A percentile compares a stretch with the other conserved stretches of the same genome.
Evolutionary conservation across 2,329 filamentous ascomycete genomes (phyloP).

Genomic region (Helicocarpus griseus): DNA sequence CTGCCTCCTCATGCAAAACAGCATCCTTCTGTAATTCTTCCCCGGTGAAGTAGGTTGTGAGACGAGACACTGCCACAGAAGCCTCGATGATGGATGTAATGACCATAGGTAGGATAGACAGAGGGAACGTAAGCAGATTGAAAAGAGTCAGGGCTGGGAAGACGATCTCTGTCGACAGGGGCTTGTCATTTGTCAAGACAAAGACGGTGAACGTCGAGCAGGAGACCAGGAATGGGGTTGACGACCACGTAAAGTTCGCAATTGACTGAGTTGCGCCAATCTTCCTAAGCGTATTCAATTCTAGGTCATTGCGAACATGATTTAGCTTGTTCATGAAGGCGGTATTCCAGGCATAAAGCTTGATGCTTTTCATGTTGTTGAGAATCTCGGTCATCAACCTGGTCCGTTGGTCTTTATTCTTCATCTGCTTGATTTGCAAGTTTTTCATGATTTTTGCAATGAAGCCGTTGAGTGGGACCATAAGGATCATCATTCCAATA

Average conservation of each 20-base stretch:
- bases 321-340: constrained; percentile 98
- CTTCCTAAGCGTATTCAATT: constrained; percentile 88
- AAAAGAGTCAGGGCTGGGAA: constrained; percentile 90
- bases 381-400: constrained; percentile 93
- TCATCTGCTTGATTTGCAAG: constrained; percentile 94
- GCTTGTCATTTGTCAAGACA: constrained; percentile 69
- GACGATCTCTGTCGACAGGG: constrained; percentile 86
- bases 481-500: constrained; percentile 87
- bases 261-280: constrained; percentile 91
- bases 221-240: constrained; percentile 92
- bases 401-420: constrained; percentile 93
- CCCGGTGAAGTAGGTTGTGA: constrained; percentile 74
- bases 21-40: constrained; percentile 87
- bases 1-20: constrained; percentile 58
- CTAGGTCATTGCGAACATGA: constrained; percentile 88
- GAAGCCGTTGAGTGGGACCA: constrained; percentile 91
- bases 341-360: constrained; percentile 93
- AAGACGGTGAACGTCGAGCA: constrained; percentile 95
- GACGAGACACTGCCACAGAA: constrained; percentile 76
- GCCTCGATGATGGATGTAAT: constrained; percentile 95
- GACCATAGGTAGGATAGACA: constrained; percentile 92
- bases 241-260: constrained; percentile 97
- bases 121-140: constrained; percentile 90
- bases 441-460: constrained; percentile 91
- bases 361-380: constrained; percentile 99